Base-by-base conservation (phyloP, 2,329 filamentous ascomycete species). In the Sphaerulina vaccinii region DNA sequence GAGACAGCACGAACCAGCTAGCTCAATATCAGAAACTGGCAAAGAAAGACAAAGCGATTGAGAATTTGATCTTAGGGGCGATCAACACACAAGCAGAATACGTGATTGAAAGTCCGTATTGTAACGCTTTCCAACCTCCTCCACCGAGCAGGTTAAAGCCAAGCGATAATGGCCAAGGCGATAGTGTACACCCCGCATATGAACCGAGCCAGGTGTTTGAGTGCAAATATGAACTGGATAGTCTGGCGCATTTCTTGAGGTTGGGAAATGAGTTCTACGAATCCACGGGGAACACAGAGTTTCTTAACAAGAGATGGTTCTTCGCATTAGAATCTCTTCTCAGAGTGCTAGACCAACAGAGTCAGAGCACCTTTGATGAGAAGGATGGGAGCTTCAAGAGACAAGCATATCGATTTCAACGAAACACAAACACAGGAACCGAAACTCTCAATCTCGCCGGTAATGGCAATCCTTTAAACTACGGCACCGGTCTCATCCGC, bases 171-270 rank as follows among this genome's bases (percentile, higher is more conserved):
- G 88, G 88, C 2, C 88, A 96, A 68, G 81, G 86, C 16, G 93
- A 99, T 65, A 72, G 68, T 7, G 93, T 99, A 0, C 90, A 96
- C 63, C 93, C 93, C 0, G 77, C 79, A 0, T 97, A 95, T 67
- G 90, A 97, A 65, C 86, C 86, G 0, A 82, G 79, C 0, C 81
- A 85, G 42, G 93, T 99, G 3, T 99, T 96, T 60, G 93, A 99
- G 72, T 99, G 93, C 81, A 99, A 99, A 73, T 99, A 97, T 71
- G 93, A 99, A 74, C 83, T 99, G 18, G 93, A 99, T 72, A 96
- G 91, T 7, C 78, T 99, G 0, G 93, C 91, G 0, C 86, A 95
- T 66, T 99, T 99, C 69, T 79, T 99, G 5, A 84, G 87, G 0
- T 74, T 99, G 2, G 82, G 80, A 15, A 96, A 96, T 64, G 85